Evolutionary conservation across 2,329 filamentous ascomycete species (phyloP).

Genomic region (Hirsutella rhossiliensis): DNA sequence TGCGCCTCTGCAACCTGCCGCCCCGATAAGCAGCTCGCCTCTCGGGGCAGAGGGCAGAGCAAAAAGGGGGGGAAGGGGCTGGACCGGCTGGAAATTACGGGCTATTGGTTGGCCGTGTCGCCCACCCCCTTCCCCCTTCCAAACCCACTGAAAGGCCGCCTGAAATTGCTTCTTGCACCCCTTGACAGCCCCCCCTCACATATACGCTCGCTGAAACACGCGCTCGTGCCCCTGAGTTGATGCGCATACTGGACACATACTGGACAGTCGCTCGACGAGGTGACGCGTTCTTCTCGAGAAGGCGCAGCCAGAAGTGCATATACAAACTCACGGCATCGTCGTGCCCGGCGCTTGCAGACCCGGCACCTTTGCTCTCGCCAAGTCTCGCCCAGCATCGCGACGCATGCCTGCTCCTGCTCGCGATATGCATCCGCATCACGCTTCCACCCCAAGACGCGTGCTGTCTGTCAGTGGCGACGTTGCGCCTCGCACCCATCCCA

Average conservation of each 20-base stretch:
- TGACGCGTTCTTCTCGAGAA: not conserved
- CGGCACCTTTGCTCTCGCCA: too few relatives aligned
- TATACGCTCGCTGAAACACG: conserved; percentile 9
- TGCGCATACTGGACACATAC: not conserved
- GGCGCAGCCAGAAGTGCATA: not conserved
- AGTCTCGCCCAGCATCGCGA: not conserved
- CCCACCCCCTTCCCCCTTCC: conserved; percentile 1
- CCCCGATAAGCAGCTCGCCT: conserved; percentile 2
- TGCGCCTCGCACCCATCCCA: conserved; percentile 6
- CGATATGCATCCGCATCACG: not conserved
- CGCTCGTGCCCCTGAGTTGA: conserved; percentile 2
- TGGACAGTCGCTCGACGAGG: not conserved
- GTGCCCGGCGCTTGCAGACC: too few relatives aligned
- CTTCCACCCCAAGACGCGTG: not conserved
- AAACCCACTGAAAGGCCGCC: conserved; percentile 8
- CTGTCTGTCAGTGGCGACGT: conserved; percentile 2
- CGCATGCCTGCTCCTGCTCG: not conserved
- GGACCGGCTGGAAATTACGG: conserved; percentile 9
- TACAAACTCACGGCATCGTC: too few relatives aligned
- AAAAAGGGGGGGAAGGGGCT: conserved; percentile 1
- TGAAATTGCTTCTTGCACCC: conserved; percentile 13
- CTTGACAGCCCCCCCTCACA: conserved; percentile 8
- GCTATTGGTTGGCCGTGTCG: conserved; percentile 9
- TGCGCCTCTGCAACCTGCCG: conserved; percentile 3
- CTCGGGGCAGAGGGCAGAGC: not conserved